A percentile compares a stretch with the other conserved stretches of the same genome.
These are phyloP conservation scores for Antrodiella citrinella DNA, from an alignment of 768 basidiomycete species.

Conservation along the genomic window DNA sequence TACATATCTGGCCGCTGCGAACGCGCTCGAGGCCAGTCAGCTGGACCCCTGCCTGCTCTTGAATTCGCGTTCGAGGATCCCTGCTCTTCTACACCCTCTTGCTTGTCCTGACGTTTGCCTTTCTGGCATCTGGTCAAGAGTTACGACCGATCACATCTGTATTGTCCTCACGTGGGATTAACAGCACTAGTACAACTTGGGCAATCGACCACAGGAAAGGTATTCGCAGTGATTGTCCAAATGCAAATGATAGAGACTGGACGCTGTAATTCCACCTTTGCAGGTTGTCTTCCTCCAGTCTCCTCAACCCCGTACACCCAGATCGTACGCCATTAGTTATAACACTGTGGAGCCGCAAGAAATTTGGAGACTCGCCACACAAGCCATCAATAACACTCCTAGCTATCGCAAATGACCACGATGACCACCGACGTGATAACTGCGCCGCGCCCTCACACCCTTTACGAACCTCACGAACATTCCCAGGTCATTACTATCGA, in stretches of 20 bases:
- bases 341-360: too few species aligned
- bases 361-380: background rate
- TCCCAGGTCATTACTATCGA: background rate
- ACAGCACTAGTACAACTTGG: background rate
- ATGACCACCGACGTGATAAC: background rate
- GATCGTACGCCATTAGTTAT: too few species aligned
- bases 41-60: background rate
- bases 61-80: too few species aligned
- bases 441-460: background rate
- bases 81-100: background rate
- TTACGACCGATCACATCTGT: background rate
- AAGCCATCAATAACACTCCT: too few species aligned
- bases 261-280: background rate
- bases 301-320: background rate
- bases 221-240: background rate
- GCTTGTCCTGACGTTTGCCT: background rate
- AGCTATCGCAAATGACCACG: too few species aligned
- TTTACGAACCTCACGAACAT: background rate
- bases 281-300: background rate
- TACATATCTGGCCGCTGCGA: background rate
- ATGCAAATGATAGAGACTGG: background rate
- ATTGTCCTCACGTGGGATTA: background rate
- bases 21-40: background rate
- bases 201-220: background rate
- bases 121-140: background rate